These are phyloP conservation scores for Pseudopediastrum boryanum DNA, from an alignment of 139 green algal genomes.

Conservation along the genomic window DNA sequence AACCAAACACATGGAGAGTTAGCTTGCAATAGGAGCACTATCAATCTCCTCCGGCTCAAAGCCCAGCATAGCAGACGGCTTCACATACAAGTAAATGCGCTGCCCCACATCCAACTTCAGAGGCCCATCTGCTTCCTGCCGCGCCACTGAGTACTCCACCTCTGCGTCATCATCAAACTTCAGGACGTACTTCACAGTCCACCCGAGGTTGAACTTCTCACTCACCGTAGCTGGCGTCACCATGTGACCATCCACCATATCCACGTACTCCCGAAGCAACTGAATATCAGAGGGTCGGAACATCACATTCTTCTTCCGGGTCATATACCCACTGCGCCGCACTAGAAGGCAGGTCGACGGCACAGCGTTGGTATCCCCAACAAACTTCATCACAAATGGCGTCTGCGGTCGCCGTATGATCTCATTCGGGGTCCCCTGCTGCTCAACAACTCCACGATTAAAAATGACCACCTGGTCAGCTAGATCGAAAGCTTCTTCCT, in stretches of 20 bases:
- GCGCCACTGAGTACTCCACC: slow-evolving; percentile 36
- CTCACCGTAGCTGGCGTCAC: slow-evolving; percentile 57
- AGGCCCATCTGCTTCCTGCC: slow-evolving; percentile 36
- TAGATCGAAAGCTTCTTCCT: slow-evolving; percentile 88
- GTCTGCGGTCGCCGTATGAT: slow-evolving; percentile 63
- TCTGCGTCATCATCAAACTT: slow-evolving; percentile 78
- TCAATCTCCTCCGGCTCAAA: slow-evolving; percentile 61
- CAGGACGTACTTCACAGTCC: slow-evolving; percentile 70
- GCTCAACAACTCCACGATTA: slow-evolving; percentile 51
- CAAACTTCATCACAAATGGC: slow-evolving; percentile 89
- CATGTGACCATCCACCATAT: neutral
- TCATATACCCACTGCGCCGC: slow-evolving; percentile 25
- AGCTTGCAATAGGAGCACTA: slow-evolving; percentile 52
- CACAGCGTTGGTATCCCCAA: slow-evolving; percentile 73
- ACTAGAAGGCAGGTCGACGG: slow-evolving; percentile 48
- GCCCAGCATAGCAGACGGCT: slow-evolving; percentile 52
- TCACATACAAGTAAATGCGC: slow-evolving; percentile 62
- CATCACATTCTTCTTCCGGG: slow-evolving; percentile 70
- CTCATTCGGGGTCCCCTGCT: slow-evolving; percentile 69
- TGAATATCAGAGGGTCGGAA: slow-evolving; percentile 67
- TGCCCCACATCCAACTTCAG: slow-evolving; percentile 57
- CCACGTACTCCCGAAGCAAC: slow-evolving; percentile 40
- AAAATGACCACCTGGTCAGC: slow-evolving; percentile 71
- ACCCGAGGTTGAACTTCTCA: slow-evolving; percentile 69
- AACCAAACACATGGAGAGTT: slow-evolving; percentile 19